Base-by-base conservation (phyloP, 2,329 filamentous ascomycete species). In the Penicillium sp. region DNA sequence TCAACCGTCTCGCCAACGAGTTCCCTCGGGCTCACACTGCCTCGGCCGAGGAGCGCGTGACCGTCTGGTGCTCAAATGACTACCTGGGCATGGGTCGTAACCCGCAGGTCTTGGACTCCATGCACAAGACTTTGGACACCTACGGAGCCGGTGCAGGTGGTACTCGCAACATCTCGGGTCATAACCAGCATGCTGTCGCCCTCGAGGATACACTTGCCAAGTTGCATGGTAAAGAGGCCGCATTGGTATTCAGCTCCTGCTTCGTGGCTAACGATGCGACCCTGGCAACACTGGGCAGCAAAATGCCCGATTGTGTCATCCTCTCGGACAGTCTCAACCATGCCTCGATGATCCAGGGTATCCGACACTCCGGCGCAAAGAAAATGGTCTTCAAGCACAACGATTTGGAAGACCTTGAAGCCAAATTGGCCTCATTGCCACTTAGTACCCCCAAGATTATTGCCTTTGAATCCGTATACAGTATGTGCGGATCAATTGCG, bases 311-410 rank as follows among this genome's bases (percentile, higher is more conserved):
- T 64, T 98, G 93, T 65, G 93, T 98, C 39, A 95, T 97, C 63
- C 76, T 98, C n/a, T 96, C 90, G 6, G 93, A 98, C 73, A 95
- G 87, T 69, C 74, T 96, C 67, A 98, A 98, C 69, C 93, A 98
- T 69, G 93, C 93, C 12, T 97, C 91, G 6, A 98, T 98, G 93
- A 98, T 98, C 54, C 93, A 97, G 72, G 93, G 93, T 40, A 98
- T 98, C 63, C 88, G 93, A 39, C 93, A 98, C 72, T 97, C 91
- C 9, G 90, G 91, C 40, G 90, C 93, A 34, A 91, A 87, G 75
- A 98, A 98, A 78, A 80, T 97, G 71, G 91, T 98, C 24, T 98
- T 97, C 80, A 95, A 94, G 75, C 93, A 98, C 75, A 98, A 98
- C 64, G 90, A 98, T 63, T 72, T 97, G n/a, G 82, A 78, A 37